Evolutionary conservation across 1,284 basidiomycete species (phyloP).

Genomic region (Malassezia caprae): DNA sequence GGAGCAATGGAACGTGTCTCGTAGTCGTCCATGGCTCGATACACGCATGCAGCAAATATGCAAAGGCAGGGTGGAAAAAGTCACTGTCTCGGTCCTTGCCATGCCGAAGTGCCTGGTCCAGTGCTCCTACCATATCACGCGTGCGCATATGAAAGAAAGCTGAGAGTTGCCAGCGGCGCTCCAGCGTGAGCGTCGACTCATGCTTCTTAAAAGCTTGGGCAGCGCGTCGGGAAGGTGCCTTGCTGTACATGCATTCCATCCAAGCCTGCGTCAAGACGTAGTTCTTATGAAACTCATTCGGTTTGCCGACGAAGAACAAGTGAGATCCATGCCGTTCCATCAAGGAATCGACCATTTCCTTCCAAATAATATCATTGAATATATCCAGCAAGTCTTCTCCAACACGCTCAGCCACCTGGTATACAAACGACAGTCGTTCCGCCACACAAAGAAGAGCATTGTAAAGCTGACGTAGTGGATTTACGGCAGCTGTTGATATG

Average conservation of each 20-base stretch:
- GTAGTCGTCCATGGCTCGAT: slow-evolving; percentile 25
- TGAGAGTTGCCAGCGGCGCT: slow-evolving; percentile 82
- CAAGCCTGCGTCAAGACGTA: slow-evolving; percentile 74
- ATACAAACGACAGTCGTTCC: not conserved
- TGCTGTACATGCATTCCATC: slow-evolving; percentile 67
- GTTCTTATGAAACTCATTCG: slow-evolving; percentile 71
- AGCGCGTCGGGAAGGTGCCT: slow-evolving; percentile 59
- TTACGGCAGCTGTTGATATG: not conserved
- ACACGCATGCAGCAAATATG: slow-evolving; percentile 21
- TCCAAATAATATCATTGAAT: slow-evolving; percentile 66
- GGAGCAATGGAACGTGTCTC: slow-evolving; percentile 29
- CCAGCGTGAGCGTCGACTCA: slow-evolving; percentile 62
- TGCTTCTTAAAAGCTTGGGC: slow-evolving; percentile 52
- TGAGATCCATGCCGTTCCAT: slow-evolving; percentile 69
- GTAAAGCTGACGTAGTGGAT: not conserved
- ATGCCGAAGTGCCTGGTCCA: slow-evolving; percentile 19
- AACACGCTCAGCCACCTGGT: not conserved
- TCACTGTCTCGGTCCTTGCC: slow-evolving; percentile 1
- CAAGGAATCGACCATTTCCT: slow-evolving; percentile 65
- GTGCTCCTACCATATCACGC: slow-evolving; percentile 67
- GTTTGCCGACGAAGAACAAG: slow-evolving; percentile 80
- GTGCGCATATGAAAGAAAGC: slow-evolving; percentile 96
- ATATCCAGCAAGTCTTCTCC: slow-evolving; percentile 18
- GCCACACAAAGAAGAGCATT: slow-evolving; percentile 2
- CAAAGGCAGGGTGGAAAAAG: slow-evolving; percentile 15